Evolutionary conservation across 2,329 filamentous ascomycete genomes (phyloP).

Genomic region (Colletotrichum musicola): DNA sequence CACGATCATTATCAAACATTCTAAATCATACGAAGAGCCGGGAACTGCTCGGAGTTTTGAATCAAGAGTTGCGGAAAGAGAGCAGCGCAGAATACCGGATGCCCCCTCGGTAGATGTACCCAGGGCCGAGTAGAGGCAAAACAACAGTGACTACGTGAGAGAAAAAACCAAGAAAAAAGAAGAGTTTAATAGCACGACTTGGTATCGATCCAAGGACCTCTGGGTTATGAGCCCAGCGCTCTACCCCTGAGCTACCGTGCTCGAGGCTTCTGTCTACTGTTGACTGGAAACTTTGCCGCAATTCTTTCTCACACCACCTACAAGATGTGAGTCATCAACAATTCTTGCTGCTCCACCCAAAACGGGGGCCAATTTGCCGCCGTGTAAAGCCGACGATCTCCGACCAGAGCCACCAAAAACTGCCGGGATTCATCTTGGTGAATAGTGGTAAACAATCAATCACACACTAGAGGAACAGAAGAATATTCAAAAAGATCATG

Average conservation of each 20-base stretch:
- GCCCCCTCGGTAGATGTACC: too few species aligned
- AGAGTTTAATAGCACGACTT: conserved; percentile 25
- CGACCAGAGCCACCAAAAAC: not conserved
- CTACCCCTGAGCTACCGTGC: conserved; percentile 40
- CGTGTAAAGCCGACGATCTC: conserved; percentile 17
- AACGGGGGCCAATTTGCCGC: not conserved
- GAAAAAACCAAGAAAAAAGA: not conserved
- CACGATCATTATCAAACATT: too few species aligned
- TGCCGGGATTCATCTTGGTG: not conserved
- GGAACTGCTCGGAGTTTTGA: too few species aligned
- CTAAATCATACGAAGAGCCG: too few species aligned
- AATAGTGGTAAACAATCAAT: not conserved
- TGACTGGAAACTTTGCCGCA: rapidly evolving
- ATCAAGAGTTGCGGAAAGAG: too few species aligned
- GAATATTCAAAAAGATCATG: conserved; percentile 1
- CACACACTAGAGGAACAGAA: not conserved
- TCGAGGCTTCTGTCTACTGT: not conserved
- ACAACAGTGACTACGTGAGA: not conserved
- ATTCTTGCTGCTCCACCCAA: not conserved
- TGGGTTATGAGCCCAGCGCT: conserved; percentile 41
- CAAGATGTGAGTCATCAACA: conserved; percentile 6
- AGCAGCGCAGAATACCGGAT: too few species aligned
- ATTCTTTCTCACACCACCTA: not conserved
- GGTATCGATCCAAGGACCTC: conserved; percentile 40
- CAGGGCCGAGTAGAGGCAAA: too few species aligned